Evolutionary conservation across 257 asterid species (phyloP), one percentile per base, ranked within the genome.

Genomic region (Haberlea rhodopensis): DNA sequence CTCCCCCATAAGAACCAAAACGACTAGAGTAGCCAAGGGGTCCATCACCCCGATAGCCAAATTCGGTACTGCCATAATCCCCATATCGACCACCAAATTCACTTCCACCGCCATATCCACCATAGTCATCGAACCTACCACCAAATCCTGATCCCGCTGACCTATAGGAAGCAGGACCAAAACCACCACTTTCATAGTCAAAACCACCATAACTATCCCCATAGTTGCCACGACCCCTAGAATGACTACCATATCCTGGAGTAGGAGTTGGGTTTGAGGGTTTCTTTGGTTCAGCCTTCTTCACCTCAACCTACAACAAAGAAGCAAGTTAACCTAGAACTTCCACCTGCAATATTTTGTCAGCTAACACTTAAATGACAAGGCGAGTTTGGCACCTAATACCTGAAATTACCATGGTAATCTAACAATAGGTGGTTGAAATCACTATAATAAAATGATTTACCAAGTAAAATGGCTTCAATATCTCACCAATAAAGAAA

Each of bases 241-340:
- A 74, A 56, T 91, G 85, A 89, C 96, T 91, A 89, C 85, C 85
- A 64, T 87, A 89, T 25, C 95, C 87, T 65, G 95, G 87, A 70
- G 78, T 86, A 58, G 87, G 86, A 49, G 85, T 84, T 54, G 90
- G 88, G 95, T 85, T 91, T 75, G 98, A 91, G 81, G 98, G 95
- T 91, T 89, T 91, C 96, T 91, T 91, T 84, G 96, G 98, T 89
- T 91, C 96, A 57, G 98, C 98, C 78, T 89, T 91, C 98, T 91
- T 91, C 92, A 89, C 77, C 96, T 91, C 98, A 89, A 91, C 98
- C 98, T 91, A 89, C 98, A 91, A 82, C 85, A 91, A 84, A 91
- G 90, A 87, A 91, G 83, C 90, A 89, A 68, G 90, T 91, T 81
- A 85, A 90, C 97, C 97, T 85, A 90, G 81, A 76, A 75, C 79